phyloP scores from a whole-genome alignment of 2,329 filamentous ascomycete genomes.

The Septoria linicola region DNA sequence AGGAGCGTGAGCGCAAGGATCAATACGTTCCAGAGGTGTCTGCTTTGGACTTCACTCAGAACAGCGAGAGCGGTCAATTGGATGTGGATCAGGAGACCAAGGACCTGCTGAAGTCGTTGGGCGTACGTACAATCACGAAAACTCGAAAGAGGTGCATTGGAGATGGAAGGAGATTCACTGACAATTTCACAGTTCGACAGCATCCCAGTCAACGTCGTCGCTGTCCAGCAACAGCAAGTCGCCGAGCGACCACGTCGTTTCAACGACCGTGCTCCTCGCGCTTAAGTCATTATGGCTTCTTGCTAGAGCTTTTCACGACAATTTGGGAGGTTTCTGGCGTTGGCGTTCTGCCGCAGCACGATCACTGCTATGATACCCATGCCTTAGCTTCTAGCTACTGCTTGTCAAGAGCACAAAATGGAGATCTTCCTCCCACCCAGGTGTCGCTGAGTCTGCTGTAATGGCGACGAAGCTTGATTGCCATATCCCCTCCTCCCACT shows the following conservation, averaged over 20 bases:
- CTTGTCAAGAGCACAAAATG: slow-evolving; percentile 8
- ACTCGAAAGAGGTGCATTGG: slow-evolving; percentile 68
- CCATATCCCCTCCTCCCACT: slow-evolving; percentile 18
- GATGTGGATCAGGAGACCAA: slow-evolving; percentile 98
- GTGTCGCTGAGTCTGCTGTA: slow-evolving; percentile 26
- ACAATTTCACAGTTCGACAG: slow-evolving; percentile 74
- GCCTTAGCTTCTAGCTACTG: slow-evolving; percentile 14
- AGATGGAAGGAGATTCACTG: slow-evolving; percentile 6
- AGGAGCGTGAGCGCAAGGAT: slow-evolving; percentile 99
- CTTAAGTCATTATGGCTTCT: slow-evolving; percentile 22
- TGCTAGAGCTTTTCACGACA: slow-evolving; percentile 16
- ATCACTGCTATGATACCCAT: slow-evolving; percentile 12
- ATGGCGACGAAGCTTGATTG: slow-evolving; percentile 26
- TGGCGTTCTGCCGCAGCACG: slow-evolving; percentile 18
- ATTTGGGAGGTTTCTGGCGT: slow-evolving; percentile 22
- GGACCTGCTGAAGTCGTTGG: slow-evolving; percentile 97
- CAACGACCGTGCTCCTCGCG: slow-evolving; percentile 58
- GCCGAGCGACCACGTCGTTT: slow-evolving; percentile 79
- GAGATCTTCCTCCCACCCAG: slow-evolving; percentile 20
- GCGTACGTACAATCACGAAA: slow-evolving; percentile 58
- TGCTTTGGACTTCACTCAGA: slow-evolving; percentile 95
- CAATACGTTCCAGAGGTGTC: slow-evolving; percentile 99
- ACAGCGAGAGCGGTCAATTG: slow-evolving; percentile 86
- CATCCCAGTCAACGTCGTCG: slow-evolving; percentile 93
- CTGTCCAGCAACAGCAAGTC: slow-evolving; percentile 83